These are phyloP conservation scores for Erucastrum elatum DNA, from an alignment of 345 rosid genomes.

Conservation along the genomic window DNA sequence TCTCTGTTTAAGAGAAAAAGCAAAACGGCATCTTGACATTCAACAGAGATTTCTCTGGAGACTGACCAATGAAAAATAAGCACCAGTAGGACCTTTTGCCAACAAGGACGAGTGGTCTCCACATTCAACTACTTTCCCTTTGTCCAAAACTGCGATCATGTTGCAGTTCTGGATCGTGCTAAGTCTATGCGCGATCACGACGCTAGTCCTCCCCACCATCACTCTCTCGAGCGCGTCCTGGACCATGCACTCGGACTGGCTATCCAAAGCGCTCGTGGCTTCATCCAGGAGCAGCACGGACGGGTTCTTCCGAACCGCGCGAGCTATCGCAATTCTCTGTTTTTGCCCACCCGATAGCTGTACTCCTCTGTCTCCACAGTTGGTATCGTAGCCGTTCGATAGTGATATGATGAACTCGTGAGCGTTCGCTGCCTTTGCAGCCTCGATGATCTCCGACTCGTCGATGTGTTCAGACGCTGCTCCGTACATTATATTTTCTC, in stretches of 20 bases:
- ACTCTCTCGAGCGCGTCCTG: neutral
- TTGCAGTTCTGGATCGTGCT: slow-evolving; percentile 45
- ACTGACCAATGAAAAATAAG: slow-evolving; percentile 54
- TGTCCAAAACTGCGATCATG: slow-evolving; percentile 48
- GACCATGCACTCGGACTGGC: slow-evolving; percentile 2
- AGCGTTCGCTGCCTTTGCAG: slow-evolving; percentile 55
- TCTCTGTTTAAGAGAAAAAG: neutral
- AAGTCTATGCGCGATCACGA: slow-evolving; percentile 3
- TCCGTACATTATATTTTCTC: slow-evolving; percentile 61
- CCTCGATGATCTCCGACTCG: slow-evolving; percentile 56
- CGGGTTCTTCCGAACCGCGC: slow-evolving; percentile 59
- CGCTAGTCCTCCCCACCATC: slow-evolving; percentile 12
- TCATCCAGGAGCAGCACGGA: slow-evolving; percentile 21
- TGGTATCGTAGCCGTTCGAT: slow-evolving; percentile 52
- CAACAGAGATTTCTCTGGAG: slow-evolving; percentile 41
- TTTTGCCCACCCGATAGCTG: slow-evolving; percentile 57
- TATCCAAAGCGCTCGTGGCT: slow-evolving; percentile 5
- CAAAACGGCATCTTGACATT: neutral
- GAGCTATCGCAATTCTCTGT: slow-evolving; percentile 63
- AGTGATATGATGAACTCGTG: slow-evolving; percentile 59
- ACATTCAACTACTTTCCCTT: slow-evolving; percentile 53
- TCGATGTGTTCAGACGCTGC: slow-evolving; percentile 24
- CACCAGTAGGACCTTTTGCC: slow-evolving; percentile 49
- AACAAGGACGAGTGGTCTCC: slow-evolving; percentile 60
- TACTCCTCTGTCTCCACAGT: slow-evolving; percentile 57